phyloP scores from a whole-genome alignment of 192 early-diverging fungal genomes.

The Entomortierella chlamydospora region DNA sequence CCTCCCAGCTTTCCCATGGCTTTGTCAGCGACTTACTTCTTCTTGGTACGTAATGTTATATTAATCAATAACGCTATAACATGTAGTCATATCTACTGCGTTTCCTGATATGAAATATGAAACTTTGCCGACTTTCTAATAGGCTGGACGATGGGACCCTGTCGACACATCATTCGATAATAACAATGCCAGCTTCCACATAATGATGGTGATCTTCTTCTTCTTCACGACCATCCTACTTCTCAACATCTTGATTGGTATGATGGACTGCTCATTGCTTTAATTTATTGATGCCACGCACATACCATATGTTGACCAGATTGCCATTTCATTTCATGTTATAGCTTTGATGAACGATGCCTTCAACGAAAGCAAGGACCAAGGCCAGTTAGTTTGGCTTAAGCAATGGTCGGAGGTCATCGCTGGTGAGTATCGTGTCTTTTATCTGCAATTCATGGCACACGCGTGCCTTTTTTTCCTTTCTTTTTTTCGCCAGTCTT shows the following conservation, averaged over 20 bases:
- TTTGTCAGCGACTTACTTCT: slow-evolving; percentile 33
- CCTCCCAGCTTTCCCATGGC: not conserved
- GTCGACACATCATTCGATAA: not conserved
- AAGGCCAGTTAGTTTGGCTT: slow-evolving; percentile 48
- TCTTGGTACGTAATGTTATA: slow-evolving; percentile 20
- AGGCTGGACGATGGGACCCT: slow-evolving; percentile 44
- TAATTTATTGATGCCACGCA: too few species aligned
- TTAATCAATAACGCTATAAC: too few species aligned
- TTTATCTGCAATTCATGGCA: too few species aligned
- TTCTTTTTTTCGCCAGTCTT: not conserved
- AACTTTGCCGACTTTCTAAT: not conserved
- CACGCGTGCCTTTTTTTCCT: too few species aligned
- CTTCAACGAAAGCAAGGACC: slow-evolving; percentile 40
- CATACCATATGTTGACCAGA: not conserved
- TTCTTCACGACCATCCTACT: slow-evolving; percentile 48
- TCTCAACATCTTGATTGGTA: slow-evolving; percentile 51
- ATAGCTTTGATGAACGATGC: slow-evolving; percentile 53
- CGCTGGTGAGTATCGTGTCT: slow-evolving; percentile 27
- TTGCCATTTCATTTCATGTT: not conserved
- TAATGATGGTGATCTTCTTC: slow-evolving; percentile 52
- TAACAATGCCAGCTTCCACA: slow-evolving; percentile 11
- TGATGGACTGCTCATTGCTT: not conserved
- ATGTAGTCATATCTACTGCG: not conserved
- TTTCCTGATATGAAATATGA: not conserved
- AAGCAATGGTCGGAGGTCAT: slow-evolving; percentile 54